A percentile compares a stretch with the other conserved stretches of the same genome.
phyloP scores from a whole-genome alignment of 2,329 filamentous ascomycete species.

The Trichoderma breve region DNA sequence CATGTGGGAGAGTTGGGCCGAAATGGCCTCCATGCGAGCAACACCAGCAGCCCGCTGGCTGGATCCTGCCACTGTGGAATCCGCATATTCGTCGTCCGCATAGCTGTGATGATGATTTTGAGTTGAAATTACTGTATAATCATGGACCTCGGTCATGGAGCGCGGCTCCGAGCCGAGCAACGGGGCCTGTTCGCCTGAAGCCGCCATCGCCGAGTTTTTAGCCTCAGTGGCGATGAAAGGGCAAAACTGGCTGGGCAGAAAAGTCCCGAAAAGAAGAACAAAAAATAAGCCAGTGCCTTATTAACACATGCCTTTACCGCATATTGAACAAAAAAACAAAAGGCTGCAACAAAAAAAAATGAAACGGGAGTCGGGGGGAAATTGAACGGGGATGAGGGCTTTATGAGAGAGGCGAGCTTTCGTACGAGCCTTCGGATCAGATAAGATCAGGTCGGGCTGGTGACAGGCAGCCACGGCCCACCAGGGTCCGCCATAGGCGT shows the following conservation, averaged over 20 bases:
- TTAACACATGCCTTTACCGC: not conserved
- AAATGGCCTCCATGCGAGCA: conserved; percentile 50
- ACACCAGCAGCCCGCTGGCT: conserved; percentile 41
- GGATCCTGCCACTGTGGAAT: not conserved
- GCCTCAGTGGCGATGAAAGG: not conserved
- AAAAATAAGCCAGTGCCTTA: not conserved
- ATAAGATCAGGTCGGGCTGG: conserved; percentile 18
- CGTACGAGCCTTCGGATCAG: conserved; percentile 14
- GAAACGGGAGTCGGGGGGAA: not conserved
- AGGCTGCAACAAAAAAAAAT: not conserved
- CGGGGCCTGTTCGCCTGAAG: conserved; percentile 11
- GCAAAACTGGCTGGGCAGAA: not conserved
- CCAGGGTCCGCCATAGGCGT: not conserved
- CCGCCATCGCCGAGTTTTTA: not conserved
- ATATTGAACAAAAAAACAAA: not conserved
- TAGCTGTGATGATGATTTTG: not conserved
- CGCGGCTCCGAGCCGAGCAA: conserved; percentile 13
- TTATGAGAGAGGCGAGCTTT: conserved; percentile 9
- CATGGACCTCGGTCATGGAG: conserved; percentile 13
- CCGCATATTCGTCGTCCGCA: not conserved
- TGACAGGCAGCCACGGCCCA: conserved; percentile 19
- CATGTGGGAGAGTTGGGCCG: conserved; percentile 42
- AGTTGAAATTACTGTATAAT: not conserved
- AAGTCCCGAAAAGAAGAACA: not conserved
- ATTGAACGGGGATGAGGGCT: conserved; percentile 10